Evolutionary conservation across 2,329 filamentous ascomycete species (phyloP), one percentile per base, ranked within the genome.

Genomic region (Aureobasidium sp.): DNA sequence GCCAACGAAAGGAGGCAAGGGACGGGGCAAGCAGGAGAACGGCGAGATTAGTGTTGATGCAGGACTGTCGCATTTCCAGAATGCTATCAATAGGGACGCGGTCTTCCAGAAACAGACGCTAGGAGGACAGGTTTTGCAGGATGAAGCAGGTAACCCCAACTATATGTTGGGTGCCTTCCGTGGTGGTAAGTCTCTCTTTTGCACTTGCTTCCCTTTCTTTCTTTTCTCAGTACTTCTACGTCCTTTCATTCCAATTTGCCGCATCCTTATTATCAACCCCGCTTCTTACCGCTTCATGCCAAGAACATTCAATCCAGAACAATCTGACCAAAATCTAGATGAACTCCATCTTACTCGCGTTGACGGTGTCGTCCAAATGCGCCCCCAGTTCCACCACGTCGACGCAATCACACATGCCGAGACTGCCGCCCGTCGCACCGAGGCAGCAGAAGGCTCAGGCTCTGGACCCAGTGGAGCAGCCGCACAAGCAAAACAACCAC

Each of bases 151-250:
- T 27, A 87, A 90, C 66, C 83, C 85, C 9, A 77, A 81, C 66
- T 96, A 96, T 77, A 95, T 97, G 86, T 82, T 97, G 54, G 94
- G 91, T 32, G 88, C 91, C n/a, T 97, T 97, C 72, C 84, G 88
- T 71, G 87, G 87, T 57, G 42, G 54, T 59, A 34, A 59, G 54
- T 47, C 21, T 32, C 5, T 37, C 36, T 36, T 11, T 47, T 25
- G 6, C 30, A 4, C 25, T 11, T 41, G 16, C 32, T 45, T 27
- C 11, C 5, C 9, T 47, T 9, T 47, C 11, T 36, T 15, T 25
- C 9, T 10, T 16, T 6, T 21, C n/a, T 30, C 30, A 45, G 3
- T 8, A 7, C 34, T 27, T n/a, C n/a, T 11, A 15, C 3, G 2
- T 6, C 2, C 5, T 15, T 15, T 37, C 3, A 11, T 37, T 37